Evolutionary conservation across 768 basidiomycete genomes (phyloP), one percentile per base, ranked within the genome.

Genomic region (Termitomyces eurrhizus): DNA sequence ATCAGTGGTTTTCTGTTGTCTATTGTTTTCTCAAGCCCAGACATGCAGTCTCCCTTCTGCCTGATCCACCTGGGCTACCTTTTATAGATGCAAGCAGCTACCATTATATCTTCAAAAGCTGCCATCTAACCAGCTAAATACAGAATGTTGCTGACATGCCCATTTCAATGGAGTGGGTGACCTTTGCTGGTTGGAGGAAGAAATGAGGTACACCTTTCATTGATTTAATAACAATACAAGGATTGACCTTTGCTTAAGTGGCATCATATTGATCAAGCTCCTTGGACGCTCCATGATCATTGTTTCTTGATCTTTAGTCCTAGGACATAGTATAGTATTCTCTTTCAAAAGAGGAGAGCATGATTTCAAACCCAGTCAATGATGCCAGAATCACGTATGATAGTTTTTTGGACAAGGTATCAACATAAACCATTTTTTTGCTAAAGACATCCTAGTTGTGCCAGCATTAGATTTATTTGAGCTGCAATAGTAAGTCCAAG

Each of bases 71-170:
- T 52, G 78, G 78, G 16, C 62, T 77, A 44, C 64, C 64, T 21
- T 60, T 64, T 26, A 44, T 64, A 14, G 63, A 53, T 18, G 59
- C 57, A 35, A 61, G 56, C 33, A 50, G 48, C 36, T 21, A 18
- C 44, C 51, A 13, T 37, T 41, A 8, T 16, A 16, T 39, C 6
- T 32, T 26, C 24, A 16, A 21, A 11, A 51, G 9, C 5, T 13
- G 13, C 33, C 18, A 54, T 16, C 33, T n/a, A 24, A 26, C 42
- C 3, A 29, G 14, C 14, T 6, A 37, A 29, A 35, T 33, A 7
- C 49, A 83, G 80, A 85, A 81, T 72, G 69, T 81, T 13, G 66
- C 75, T 21, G 76, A 81, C 56, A 76, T 84, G 74, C 79, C 83
- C 0, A 62, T 67, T 0, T 63, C 70, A 32, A 73, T 77, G 45